These are phyloP conservation scores for Cryoendolithus antarcticus DNA, from an alignment of 2,329 filamentous ascomycete genomes.

Conservation along the genomic window DNA sequence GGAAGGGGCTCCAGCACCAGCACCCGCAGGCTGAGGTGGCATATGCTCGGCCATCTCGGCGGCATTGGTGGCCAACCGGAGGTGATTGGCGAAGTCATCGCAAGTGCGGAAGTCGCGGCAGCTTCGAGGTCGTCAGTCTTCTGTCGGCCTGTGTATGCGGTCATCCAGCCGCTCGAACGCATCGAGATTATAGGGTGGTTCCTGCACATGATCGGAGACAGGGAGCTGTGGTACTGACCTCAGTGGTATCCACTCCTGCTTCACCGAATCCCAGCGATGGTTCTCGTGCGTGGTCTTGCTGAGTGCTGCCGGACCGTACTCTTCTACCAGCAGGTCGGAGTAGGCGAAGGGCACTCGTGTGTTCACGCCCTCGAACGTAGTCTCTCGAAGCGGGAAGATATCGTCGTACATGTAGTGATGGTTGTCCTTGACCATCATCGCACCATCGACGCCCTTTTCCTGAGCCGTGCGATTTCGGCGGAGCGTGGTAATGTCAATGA, in stretches of 20 bases:
- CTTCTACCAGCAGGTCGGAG: constrained; percentile 39
- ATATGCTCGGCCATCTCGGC: too few species aligned
- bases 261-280: constrained; percentile 28
- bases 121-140: too few species aligned
- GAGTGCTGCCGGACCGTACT: constrained; percentile 41
- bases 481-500: constrained; percentile 50
- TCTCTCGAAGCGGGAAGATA: constrained; percentile 46
- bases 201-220: too few species aligned
- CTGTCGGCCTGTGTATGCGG: too few species aligned
- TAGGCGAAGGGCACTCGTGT: constrained; percentile 47
- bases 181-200: too few species aligned
- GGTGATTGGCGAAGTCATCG: too few species aligned
- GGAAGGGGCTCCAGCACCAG: too few species aligned
- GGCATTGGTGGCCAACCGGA: too few species aligned
- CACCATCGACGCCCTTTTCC: constrained; percentile 26
- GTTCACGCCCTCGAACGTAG: constrained; percentile 39
- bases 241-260: constrained; percentile 19
- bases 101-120: too few species aligned
- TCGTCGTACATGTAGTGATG: constrained; percentile 42
- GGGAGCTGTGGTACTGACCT: not conserved
- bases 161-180: too few species aligned
- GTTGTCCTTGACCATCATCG: constrained; percentile 45
- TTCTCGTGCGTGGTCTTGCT: constrained; percentile 33
- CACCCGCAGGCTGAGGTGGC: too few species aligned
- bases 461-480: constrained; percentile 33